Conservation (phyloP, 495 filamentous ascomycete genomes). For the Penicillium salamii region DNA sequence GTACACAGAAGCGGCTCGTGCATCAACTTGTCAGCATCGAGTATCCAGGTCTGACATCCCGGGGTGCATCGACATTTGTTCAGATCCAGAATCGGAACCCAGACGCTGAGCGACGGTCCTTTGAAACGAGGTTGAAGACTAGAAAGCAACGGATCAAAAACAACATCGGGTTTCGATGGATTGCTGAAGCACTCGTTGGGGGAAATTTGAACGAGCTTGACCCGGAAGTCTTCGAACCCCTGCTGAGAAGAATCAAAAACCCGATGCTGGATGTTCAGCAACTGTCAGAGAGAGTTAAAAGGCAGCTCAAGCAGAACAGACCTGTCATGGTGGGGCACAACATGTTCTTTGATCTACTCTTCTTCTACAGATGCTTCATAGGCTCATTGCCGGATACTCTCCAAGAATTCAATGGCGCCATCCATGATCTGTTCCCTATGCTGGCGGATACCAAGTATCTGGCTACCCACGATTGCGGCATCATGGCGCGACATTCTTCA, state of each 20-base stretch:
- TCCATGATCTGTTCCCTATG: conserved; percentile 61
- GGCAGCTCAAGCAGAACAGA: conserved; percentile 40
- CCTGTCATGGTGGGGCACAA: conserved; percentile 74
- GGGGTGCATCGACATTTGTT: conserved; percentile 46
- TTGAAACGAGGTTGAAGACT: conserved; percentile 32
- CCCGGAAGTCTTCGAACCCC: conserved; percentile 33
- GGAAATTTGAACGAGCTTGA: conserved; percentile 53
- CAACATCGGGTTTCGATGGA: conserved; percentile 63
- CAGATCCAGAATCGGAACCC: conserved; percentile 50
- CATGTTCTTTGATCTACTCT: conserved; percentile 69
- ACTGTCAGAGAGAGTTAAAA: conserved; percentile 27
- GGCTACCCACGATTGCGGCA: conserved; percentile 53
- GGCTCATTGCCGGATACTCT: conserved; percentile 60
- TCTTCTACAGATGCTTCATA: conserved; percentile 68
- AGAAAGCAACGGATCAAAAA: conserved; percentile 42
- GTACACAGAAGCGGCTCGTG: conserved; percentile 61
- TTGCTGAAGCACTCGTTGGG: conserved; percentile 66
- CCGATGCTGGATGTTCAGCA: conserved; percentile 26
- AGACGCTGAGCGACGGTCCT: conserved; percentile 41
- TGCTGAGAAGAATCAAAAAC: conserved; percentile 43
- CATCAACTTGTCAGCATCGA: conserved; percentile 65
- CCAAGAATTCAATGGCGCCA: conserved; percentile 53
- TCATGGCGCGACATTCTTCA: conserved; percentile 48
- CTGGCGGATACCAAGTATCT: conserved; percentile 81
- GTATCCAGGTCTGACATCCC: conserved; percentile 54